A percentile compares a stretch with the other conserved stretches of the same genome.
These are phyloP conservation scores for Ophiostoma tasmaniense DNA, from an alignment of 2,329 filamentous ascomycete species.

Conservation along the genomic window DNA sequence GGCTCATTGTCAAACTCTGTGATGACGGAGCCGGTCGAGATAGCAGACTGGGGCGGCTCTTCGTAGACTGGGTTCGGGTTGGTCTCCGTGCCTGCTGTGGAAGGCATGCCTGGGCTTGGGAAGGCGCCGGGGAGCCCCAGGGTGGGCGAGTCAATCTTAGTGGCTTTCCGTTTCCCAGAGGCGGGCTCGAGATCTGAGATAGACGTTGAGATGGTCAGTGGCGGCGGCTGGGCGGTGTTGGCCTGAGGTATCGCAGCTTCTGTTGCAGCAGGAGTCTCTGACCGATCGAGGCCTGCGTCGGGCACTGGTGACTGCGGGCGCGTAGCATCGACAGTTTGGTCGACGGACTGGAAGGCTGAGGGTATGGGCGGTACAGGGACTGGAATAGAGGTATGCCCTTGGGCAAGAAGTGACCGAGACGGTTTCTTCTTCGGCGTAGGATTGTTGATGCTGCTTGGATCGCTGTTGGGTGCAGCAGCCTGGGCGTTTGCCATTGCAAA, in stretches of 20 bases:
- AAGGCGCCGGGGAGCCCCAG: constrained; percentile 59
- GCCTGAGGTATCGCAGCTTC: background rate
- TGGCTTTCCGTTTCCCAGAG: constrained; percentile 11
- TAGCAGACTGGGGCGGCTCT: constrained; percentile 47
- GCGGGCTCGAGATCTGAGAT: constrained; percentile 15
- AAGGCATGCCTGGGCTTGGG: constrained; percentile 32
- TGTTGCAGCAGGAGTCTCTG: background rate
- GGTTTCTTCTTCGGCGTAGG: background rate
- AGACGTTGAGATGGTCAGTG: constrained; percentile 12
- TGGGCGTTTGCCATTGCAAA: constrained; percentile 10
- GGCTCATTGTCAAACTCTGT: constrained; percentile 69
- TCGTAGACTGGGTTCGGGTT: constrained; percentile 31
- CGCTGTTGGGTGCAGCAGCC: constrained; percentile 10
- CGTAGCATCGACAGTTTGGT: background rate
- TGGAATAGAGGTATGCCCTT: background rate
- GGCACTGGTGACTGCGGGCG: background rate
- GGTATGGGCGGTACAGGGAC: background rate
- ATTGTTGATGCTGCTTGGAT: background rate
- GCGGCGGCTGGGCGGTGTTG: background rate
- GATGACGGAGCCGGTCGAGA: constrained; percentile 50
- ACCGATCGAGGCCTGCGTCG: background rate
- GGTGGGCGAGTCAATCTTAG: constrained; percentile 50
- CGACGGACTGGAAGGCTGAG: background rate
- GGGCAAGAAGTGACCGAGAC: background rate
- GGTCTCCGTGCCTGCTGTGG: constrained; percentile 28